Conservation (phyloP, 2,329 filamentous ascomycete species). For the Graphiopsis chlorocephala region DNA sequence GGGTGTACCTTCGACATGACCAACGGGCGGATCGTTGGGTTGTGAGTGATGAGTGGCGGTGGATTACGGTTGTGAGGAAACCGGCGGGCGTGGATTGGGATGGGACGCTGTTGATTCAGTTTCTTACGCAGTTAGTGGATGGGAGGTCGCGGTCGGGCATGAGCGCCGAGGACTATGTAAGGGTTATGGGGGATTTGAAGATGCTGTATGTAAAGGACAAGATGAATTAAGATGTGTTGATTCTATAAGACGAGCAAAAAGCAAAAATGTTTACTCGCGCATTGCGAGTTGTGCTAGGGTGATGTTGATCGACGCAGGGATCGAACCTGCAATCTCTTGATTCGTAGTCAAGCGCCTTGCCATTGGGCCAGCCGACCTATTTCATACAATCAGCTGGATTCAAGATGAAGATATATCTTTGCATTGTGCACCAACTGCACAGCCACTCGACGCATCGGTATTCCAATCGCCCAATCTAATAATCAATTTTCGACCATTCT, state of each 20-base stretch:
- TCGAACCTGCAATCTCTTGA: slow-evolving; percentile 20
- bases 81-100: slow-evolving; percentile 24
- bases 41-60: slow-evolving; percentile 26
- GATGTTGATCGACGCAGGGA: slow-evolving; percentile 15
- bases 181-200: slow-evolving; percentile 22
- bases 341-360: slow-evolving; percentile 57
- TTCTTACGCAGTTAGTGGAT: slow-evolving; percentile 16
- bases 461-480: too few relatives aligned
- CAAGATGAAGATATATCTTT: too few relatives aligned
- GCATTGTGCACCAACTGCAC: too few relatives aligned
- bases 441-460: too few relatives aligned
- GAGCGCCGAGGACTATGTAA: slow-evolving; percentile 20
- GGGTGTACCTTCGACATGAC: slow-evolving; percentile 21
- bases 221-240: slow-evolving; percentile 17
- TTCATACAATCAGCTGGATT: not conserved
- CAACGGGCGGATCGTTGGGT: slow-evolving; percentile 17
- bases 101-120: slow-evolving; percentile 24
- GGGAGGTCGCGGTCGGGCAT: not conserved
- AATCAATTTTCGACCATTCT: too few relatives aligned
- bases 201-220: slow-evolving; percentile 25
- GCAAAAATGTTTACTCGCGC: not conserved
- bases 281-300: not conserved
- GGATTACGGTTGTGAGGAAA: slow-evolving; percentile 30
- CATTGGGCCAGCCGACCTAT: slow-evolving; percentile 49
- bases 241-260: not conserved